Base-by-base conservation (phyloP, 163 green algal species). In the Coccomyxa subellipsoidea region DNA sequence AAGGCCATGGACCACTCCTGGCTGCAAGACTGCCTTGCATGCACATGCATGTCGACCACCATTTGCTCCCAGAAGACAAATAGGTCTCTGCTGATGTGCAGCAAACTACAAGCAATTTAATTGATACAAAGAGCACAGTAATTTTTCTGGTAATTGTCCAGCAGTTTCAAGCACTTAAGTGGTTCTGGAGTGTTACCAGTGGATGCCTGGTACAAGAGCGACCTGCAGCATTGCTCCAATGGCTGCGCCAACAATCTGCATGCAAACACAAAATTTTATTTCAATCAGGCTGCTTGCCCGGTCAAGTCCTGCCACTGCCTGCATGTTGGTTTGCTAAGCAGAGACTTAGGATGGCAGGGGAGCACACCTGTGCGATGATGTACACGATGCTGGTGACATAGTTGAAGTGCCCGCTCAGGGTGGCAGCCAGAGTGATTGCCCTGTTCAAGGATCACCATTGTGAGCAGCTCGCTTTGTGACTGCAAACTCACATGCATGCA, bases 361-460 rank as follows among this genome's bases (percentile, higher is more conserved):
- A 12, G 47, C 47, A 66, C 32, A 77, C 71, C 71, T 77, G 71
- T 38, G 71, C 32, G 32, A 77, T 39, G 71, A 77, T 77, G 71
- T 77, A 77, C 12, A 77, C 21, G 21, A 39, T 8, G 34, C 31
- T 34, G 9, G 71, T 77, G 71, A 77, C 71, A 38, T 31, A 77
- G 21, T 77, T 31, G 34, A 77, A 53, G 21, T 77, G 32, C 9
- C 71, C 71, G 32, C 71, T 40, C 21, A 40, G 21, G 1, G 32
- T 34, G 21, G 32, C 32, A 29, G 71, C 71, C 10, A 77, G 23
- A 18, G 34, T 77, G 71, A 77, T 29, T 12, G 71, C 71, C 18
- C 47, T 59, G 47, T 21, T 27, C 0, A 7, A 59, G 4, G 23
- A 7, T 59, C 4, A 59, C 15, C 47, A 18, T 18, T 59, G 47